Base-by-base conservation (phyloP, 1,139 yeast species). In the Pichiaceae sp. region DNA sequence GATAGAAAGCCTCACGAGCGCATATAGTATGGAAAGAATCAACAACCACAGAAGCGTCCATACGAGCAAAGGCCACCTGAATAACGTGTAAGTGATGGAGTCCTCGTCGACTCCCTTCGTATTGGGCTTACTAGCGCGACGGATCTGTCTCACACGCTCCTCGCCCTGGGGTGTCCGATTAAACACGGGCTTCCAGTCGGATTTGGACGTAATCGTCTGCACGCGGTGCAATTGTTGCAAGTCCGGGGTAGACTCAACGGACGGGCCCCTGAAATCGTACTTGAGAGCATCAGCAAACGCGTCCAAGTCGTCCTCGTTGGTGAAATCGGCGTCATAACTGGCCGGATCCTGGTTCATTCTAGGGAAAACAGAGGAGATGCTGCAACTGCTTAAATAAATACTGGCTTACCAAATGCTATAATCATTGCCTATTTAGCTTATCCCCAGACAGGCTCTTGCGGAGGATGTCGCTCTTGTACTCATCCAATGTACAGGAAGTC, bases 121-220 rank as follows among this genome's bases (percentile, higher is more conserved):
- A 21, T 18, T 33, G 29, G 38, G n/a, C 19, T 45, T 51, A 17
- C 42, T 46, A 6, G 7, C 6, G 28, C 28, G 16, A 25, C 35
- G 14, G 11, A 27, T 33, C 18, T 38, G 34, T 35, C 36, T 42
- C 25, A 21, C 25, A n/a, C n/a, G 24, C 24, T 21, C 9, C 24
- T 21, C 9, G 7, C 11, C 24, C 11, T 21, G 24, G 20, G 27
- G 39, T 2, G 64, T 42, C 17, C 48, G 48, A 35, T 53, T 57
- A 31, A 67, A 62, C 3, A 77, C 61, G 0, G 87, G 87, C 16
- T 72, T 72, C 89, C 87, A 79, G 53, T 80, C 87, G 45, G 72
- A 73, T 46, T 71, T 69, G 3, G 86, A 77, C 0, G 72, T 55
- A 35, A 80, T 78, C 47, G 66, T 52, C 36, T 63, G 67, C 8